Conservation (phyloP, 148 eudicot species). For the Camellia granthamiana region DNA sequence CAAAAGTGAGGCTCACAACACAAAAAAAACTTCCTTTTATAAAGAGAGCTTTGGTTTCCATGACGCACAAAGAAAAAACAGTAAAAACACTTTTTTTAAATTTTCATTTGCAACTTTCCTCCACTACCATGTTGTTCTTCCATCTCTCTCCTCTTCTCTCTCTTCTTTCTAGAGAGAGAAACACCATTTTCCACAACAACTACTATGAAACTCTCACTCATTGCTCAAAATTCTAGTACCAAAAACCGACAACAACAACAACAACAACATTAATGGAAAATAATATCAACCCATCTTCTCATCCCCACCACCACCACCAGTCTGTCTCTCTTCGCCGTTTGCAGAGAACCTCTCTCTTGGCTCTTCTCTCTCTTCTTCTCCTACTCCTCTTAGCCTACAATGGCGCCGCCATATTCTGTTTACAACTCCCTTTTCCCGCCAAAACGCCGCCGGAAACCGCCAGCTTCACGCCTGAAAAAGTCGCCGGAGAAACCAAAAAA, state of each 20-base stretch:
- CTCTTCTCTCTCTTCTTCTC: slow-evolving; percentile 29
- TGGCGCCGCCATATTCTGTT: slow-evolving; percentile 31
- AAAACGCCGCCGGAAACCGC: slow-evolving; percentile 16
- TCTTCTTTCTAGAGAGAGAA: not conserved
- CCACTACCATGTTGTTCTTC: not conserved
- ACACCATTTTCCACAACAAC: not conserved
- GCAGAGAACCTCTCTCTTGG: slow-evolving; percentile 14
- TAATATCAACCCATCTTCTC: not conserved
- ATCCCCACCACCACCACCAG: slow-evolving; percentile 13
- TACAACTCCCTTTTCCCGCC: slow-evolving; percentile 8
- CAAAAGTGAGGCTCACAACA: no score
- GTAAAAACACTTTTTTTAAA: no score
- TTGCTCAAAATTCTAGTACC: not conserved
- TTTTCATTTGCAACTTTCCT: no score
- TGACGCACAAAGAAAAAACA: no score
- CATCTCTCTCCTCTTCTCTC: not conserved
- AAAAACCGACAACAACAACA: slow-evolving; percentile 1
- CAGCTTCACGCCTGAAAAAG: slow-evolving; percentile 32
- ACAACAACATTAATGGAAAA: not conserved
- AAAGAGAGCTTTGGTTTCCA: no score
- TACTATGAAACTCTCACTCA: not conserved
- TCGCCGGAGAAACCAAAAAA: not conserved
- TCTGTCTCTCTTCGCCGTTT: not conserved
- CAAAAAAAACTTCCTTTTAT: no score
- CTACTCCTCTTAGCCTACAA: slow-evolving; percentile 37